Evolutionary conservation across 2,329 filamentous ascomycete species (phyloP), one percentile per base, ranked within the genome.

Genomic region (Arthrobotrys pseudoclavata): DNA sequence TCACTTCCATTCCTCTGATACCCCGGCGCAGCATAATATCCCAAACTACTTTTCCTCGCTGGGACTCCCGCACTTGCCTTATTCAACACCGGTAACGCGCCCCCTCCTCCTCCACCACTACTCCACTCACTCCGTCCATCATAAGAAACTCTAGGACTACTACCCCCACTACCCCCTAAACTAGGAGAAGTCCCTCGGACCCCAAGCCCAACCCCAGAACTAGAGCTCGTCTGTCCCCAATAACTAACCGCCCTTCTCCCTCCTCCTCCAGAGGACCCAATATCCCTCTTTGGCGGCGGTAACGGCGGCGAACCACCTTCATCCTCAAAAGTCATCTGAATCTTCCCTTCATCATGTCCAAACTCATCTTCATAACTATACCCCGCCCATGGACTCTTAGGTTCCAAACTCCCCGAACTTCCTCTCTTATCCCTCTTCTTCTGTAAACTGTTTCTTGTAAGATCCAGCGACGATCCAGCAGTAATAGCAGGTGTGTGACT

Each of bases 281-380:
- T n/a, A 40, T 40, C 29, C 13, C 2, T 82, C 48, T 79, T 79
- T 61, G 22, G 81, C 31, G 79, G 79, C 66, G 26, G 81, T 62
- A 72, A 86, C 86, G 47, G 87, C 83, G 79, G 88, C 91, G 1
- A 87, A 86, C 7, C 20, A 10, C 52, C 62, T 18, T 77, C 61
- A 12, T 77, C 67, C 24, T 92, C 91, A 83, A 93, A 94, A 0
- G 89, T 91, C 90, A 93, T 91, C 80, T 90, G 87, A 5, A 92
- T 84, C 64, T 67, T 72, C 34, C 79, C 80, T 48, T 80, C 79
- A 9, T 48, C 75, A n/a, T 80, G 79, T 50, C 79, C 79, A 71
- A 81, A 81, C 63, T 87, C 87, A 24, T 87, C 87, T 26, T 87
- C 85, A 31, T 71, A 55, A 48, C 63, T 66, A 52, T 71, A 71